Conservation (phyloP, 1,139 yeast genomes). For the Hyphopichia buzzinii region DNA sequence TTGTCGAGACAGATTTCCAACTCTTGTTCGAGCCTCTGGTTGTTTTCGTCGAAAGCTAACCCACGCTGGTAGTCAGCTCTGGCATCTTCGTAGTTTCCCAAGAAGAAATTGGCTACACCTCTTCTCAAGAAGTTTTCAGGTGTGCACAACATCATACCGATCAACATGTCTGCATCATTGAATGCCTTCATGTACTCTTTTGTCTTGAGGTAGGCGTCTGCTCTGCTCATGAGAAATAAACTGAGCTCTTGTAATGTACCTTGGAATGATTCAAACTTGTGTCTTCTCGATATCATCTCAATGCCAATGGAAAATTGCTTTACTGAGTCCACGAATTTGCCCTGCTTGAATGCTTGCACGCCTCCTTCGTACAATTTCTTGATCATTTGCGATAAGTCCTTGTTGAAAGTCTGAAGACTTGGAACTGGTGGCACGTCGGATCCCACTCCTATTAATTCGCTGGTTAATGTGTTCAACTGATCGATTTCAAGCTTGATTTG, state of each 20-base stretch:
- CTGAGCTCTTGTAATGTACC: constrained; percentile 76
- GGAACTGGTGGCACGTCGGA: constrained; percentile 72
- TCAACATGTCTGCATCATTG: constrained; percentile 77
- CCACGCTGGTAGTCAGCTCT: constrained; percentile 79
- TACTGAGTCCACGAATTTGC: constrained; percentile 67
- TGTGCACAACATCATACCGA: constrained; percentile 59
- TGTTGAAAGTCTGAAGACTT: constrained; percentile 49
- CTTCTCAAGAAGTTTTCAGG: constrained; percentile 83
- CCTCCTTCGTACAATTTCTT: constrained; percentile 77
- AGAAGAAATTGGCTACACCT: constrained; percentile 68
- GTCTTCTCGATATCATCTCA: constrained; percentile 77
- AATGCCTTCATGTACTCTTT: constrained; percentile 69
- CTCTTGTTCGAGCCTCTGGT: constrained; percentile 41
- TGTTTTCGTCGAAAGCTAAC: constrained; percentile 57
- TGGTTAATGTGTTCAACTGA: constrained; percentile 63
- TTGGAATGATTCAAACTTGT: constrained; percentile 83
- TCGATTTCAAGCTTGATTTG: constrained; percentile 46
- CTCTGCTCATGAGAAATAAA: constrained; percentile 70
- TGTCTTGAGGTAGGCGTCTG: constrained; percentile 74
- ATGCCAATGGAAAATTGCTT: constrained; percentile 74
- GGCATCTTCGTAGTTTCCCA: constrained; percentile 72
- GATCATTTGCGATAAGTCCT: constrained; percentile 62
- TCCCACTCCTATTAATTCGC: constrained; percentile 57
- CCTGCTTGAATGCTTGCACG: constrained; percentile 56
- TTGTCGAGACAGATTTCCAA: constrained; percentile 44